Percentiles rank a stretch among this genome's conserved stretches.
These are phyloP conservation scores for Backusella morwellensis DNA, from an alignment of 192 early-diverging fungal species.

Conservation along the genomic window DNA sequence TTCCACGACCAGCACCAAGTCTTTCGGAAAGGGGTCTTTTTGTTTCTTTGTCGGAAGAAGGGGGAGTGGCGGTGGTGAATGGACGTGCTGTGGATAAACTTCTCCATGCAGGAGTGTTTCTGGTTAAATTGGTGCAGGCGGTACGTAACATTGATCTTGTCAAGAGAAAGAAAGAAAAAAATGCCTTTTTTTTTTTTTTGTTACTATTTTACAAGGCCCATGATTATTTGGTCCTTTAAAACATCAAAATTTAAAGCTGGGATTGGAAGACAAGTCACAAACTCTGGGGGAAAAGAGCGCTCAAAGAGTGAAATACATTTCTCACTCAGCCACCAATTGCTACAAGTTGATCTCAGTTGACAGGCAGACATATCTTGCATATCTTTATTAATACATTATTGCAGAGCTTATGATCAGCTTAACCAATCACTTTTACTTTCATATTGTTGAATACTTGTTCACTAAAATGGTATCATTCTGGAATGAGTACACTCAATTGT, in stretches of 20 bases:
- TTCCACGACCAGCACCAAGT: constrained; percentile 31
- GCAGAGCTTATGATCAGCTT: no score
- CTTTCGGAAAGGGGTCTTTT: constrained; percentile 18
- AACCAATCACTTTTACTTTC: no score
- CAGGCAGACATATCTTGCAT: no score
- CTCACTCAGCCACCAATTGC: background rate
- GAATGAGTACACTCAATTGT: no score
- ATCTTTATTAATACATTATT: no score
- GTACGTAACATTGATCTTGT: constrained; percentile 5
- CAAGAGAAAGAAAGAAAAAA: background rate
- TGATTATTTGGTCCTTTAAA: background rate
- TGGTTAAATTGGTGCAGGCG: background rate
- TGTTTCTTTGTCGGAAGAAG: background rate
- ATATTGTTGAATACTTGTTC: no score
- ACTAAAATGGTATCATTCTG: no score
- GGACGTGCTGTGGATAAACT: background rate
- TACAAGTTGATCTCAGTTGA: no score
- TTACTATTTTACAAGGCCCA: background rate
- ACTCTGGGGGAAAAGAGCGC: background rate
- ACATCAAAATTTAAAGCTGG: constrained; percentile 8
- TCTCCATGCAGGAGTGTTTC: background rate
- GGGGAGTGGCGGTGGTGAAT: background rate
- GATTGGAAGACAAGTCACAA: constrained; percentile 6
- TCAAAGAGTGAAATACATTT: background rate
- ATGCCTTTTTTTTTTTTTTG: background rate